Base-by-base conservation (phyloP, 805 yeast genomes). In the Grigorovia humatica region DNA sequence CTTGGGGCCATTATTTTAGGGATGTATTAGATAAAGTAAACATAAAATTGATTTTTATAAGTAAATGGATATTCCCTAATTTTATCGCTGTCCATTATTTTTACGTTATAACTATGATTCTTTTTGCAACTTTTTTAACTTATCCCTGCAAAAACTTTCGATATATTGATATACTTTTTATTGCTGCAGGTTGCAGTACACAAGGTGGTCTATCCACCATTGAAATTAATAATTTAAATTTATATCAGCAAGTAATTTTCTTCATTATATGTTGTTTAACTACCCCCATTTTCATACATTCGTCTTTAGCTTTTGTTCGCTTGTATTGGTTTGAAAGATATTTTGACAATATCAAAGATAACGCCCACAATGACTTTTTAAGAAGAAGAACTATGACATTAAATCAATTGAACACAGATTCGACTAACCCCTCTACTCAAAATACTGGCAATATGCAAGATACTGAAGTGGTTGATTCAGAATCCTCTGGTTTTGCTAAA, bases 151-250 rank as follows among this genome's bases (percentile, higher is more conserved):
- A 74, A 51, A 82, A 84, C 60, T 64, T 69, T 32, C 47, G 60
- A 9, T 91, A 89, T 64, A 82, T 87, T 46, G 97, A 91, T 70
- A 80, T 84, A 1, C 70, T 91, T 23, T 86, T 90, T 65, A 71
- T 85, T 51, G 75, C 87, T 0, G 72, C 82, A 9, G 90, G 93
- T 4, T 79, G 90, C 0, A 70, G 83, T 1, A 88, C 98, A 1
- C 96, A 90, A 62, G 95, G 96, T 0, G 99, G 99, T 1, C 70
- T 91, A 51, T 88, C 87, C 63, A 82, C 96, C 0, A 72, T 85
- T 27, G 78, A 86, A 57, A 53, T 82, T 43, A 88, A 87, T 62
- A 68, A 72, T 0, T 57, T 88, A 51, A 68, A 74, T 0, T 64
- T 85, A 45, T 90, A 83, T 69, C 98, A 91, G 65, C 97, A 90